These are phyloP conservation scores for Maudiozyma humilis DNA, from an alignment of 1,139 yeast species.

Conservation along the genomic window DNA sequence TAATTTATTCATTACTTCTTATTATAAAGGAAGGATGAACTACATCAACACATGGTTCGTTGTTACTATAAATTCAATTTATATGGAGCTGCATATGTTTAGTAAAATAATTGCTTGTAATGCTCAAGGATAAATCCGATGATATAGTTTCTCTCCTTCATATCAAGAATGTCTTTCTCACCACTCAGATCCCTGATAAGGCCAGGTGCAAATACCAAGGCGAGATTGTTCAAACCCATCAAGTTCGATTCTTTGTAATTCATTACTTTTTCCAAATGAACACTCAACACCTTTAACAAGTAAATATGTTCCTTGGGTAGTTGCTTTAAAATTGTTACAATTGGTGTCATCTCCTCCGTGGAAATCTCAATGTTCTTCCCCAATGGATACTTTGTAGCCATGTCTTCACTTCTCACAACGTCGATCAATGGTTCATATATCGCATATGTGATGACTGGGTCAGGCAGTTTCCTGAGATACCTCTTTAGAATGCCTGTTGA, in stretches of 20 bases:
- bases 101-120: conserved; percentile 18
- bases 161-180: conserved; percentile 77
- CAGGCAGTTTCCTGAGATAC: conserved; percentile 75
- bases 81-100: neutral
- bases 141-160: conserved; percentile 71
- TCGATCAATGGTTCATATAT: conserved; percentile 59
- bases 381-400: conserved; percentile 25
- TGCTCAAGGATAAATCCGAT: conserved; percentile 69
- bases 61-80: neutral
- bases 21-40: neutral
- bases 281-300: conserved; percentile 48
- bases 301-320: conserved; percentile 65
- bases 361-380: neutral
- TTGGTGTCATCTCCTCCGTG: conserved; percentile 1
- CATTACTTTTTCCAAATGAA: conserved; percentile 56
- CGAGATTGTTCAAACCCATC: conserved; percentile 76
- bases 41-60: neutral
- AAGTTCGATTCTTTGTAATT: conserved; percentile 45
- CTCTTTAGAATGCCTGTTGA: conserved; percentile 81
- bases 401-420: conserved; percentile 35
- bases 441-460: conserved; percentile 70
- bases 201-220: conserved; percentile 95
- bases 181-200: conserved; percentile 74
- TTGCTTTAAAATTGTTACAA: conserved; percentile 21
- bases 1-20: neutral